Conservation (phyloP, 192 early-diverging fungal genomes). For the Allomyces macrogynus region DNA sequence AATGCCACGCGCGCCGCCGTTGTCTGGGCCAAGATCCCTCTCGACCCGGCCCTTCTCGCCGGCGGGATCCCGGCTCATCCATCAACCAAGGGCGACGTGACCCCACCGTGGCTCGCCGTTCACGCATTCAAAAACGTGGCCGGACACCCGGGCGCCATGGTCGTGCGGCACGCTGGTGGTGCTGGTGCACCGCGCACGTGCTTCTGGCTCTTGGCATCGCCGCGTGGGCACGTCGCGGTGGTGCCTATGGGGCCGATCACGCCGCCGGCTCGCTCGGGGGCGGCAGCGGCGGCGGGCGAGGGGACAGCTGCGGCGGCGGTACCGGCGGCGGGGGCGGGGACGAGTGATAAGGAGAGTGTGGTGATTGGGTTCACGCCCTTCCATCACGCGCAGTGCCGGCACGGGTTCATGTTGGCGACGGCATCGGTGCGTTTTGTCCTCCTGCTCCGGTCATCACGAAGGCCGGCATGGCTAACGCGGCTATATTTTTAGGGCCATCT, state of each 20-base stretch:
- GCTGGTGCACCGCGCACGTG: neutral
- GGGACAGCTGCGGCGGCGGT: neutral
- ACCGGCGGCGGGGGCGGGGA: conserved; percentile 35
- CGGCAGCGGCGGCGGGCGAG: neutral
- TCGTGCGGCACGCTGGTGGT: neutral
- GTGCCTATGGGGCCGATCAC: neutral
- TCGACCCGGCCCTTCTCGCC: too few relatives aligned
- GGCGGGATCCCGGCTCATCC: too few relatives aligned
- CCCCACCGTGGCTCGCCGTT: neutral
- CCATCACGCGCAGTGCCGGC: conserved; percentile 49
- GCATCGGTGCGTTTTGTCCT: conserved; percentile 3
- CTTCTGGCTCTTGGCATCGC: neutral
- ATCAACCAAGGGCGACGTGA: neutral
- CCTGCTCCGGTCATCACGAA: too few relatives aligned
- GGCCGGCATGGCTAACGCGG: neutral
- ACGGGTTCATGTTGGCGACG: conserved; percentile 37
- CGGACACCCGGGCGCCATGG: neutral
- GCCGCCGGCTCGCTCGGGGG: neutral
- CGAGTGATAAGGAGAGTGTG: conserved; percentile 43
- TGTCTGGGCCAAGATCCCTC: too few relatives aligned
- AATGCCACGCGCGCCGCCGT: too few relatives aligned
- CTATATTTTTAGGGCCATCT: conserved; percentile 26
- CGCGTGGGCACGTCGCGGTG: neutral
- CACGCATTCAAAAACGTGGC: neutral
- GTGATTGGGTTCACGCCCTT: conserved; percentile 51